Conservation (phyloP, 2,329 filamentous ascomycete genomes). For the Xylaria sp. region DNA sequence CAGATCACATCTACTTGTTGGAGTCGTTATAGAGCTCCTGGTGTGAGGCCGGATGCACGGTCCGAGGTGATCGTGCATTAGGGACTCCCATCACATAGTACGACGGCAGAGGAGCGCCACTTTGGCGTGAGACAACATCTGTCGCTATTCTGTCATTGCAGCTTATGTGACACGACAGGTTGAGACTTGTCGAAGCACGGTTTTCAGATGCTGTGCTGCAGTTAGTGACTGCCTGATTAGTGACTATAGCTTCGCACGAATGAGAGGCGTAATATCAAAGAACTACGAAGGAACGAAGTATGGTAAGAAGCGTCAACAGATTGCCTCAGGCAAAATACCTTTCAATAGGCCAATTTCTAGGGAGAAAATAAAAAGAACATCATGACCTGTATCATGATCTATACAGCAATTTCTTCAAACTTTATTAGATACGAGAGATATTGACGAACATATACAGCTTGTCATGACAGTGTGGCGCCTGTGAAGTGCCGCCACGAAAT, state of each 20-base stretch:
- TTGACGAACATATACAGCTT: no score
- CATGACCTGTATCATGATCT: not conserved
- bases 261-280: not conserved
- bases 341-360: constrained; percentile 7
- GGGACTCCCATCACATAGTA: not conserved
- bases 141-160: not conserved
- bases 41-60: not conserved
- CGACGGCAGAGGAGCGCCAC: not conserved
- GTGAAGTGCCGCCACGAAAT: no score
- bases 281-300: not conserved
- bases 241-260: not conserved
- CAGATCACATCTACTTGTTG: not conserved
- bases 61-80: no score
- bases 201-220: not conserved
- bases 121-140: not conserved
- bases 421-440: not conserved
- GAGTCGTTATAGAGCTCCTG: not conserved
- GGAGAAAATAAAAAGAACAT: not conserved
- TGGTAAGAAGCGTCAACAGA: not conserved
- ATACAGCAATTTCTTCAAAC: not conserved
- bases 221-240: not conserved
- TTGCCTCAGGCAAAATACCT: not conserved
- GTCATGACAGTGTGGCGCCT: no score
- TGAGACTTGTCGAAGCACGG: not conserved
- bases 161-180: not conserved